Percentiles rank a stretch among this genome's conserved stretches.
Conservation (phyloP, 768 basidiomycete species). For the Termitomyces sp. region DNA sequence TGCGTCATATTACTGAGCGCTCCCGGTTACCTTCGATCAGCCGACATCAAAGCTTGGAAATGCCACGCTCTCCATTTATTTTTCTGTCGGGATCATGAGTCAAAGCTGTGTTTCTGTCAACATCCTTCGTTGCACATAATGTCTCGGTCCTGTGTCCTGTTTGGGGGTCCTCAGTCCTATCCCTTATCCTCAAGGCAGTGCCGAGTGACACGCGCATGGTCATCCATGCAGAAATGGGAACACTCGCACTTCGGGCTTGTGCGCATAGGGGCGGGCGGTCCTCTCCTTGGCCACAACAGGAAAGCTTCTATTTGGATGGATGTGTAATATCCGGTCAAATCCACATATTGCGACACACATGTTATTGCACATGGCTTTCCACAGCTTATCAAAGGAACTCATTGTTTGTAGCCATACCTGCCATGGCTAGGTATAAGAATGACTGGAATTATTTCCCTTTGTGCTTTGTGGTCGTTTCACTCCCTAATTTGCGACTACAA, state of each 20-base stretch:
- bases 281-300: background rate
- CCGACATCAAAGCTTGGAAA: background rate
- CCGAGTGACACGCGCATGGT: background rate
- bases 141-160: background rate
- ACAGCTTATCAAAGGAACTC: background rate
- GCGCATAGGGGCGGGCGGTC: background rate
- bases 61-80: background rate
- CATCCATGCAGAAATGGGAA: background rate
- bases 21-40: background rate
- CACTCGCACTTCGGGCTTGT: background rate
- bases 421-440: constrained; percentile 2
- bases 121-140: no score
- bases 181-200: background rate
- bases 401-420: background rate
- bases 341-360: constrained; percentile 6
- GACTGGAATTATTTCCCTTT: background rate
- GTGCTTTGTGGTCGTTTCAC: background rate
- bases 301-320: background rate
- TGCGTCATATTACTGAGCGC: background rate
- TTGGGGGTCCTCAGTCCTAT: background rate
- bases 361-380: constrained; percentile 11
- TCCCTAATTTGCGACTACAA: background rate
- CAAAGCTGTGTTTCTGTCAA: background rate
- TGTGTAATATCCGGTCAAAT: constrained; percentile 6
- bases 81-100: background rate